These are phyloP conservation scores for Strobilomyces dryophilus DNA, from an alignment of 768 basidiomycete species.

Conservation along the genomic window DNA sequence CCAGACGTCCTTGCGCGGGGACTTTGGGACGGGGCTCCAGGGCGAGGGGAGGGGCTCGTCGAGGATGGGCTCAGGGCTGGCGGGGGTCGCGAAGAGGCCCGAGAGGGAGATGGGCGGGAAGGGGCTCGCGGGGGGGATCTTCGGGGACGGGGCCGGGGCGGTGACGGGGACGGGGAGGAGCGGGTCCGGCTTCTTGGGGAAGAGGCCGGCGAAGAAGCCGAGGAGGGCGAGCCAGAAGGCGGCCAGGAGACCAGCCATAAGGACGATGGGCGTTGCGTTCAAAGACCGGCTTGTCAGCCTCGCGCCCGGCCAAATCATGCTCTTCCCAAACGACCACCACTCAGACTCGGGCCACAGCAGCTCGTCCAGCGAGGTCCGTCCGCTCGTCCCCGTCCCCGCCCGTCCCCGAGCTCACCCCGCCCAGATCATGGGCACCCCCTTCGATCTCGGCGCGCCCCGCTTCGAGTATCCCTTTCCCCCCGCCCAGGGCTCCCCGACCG, in stretches of 20 bases:
- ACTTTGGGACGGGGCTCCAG: slow-evolving; percentile 25
- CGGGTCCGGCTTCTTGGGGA: slow-evolving; percentile 8
- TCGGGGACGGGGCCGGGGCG: background rate
- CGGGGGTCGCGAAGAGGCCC: slow-evolving; percentile 15
- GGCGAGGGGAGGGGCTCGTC: slow-evolving; percentile 24
- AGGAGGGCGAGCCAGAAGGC: slow-evolving; percentile 16
- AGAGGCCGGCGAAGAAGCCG: slow-evolving; percentile 9
- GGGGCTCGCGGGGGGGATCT: slow-evolving; percentile 8
- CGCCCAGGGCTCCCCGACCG: slow-evolving; percentile 27
- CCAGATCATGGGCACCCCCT: slow-evolving; percentile 32
- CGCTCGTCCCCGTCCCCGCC: background rate
- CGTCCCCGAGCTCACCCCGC: no score
- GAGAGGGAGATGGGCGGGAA: slow-evolving; percentile 20
- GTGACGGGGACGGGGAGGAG: slow-evolving; percentile 19
- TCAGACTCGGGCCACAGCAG: slow-evolving; percentile 30
- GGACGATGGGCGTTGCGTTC: background rate
- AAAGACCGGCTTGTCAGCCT: no score
- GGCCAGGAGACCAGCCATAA: slow-evolving; percentile 1
- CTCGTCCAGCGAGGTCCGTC: slow-evolving; percentile 31
- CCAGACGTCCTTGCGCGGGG: slow-evolving; percentile 16
- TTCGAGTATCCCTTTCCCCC: slow-evolving; percentile 33
- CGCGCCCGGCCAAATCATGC: slow-evolving; percentile 15
- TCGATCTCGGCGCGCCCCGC: slow-evolving; percentile 31
- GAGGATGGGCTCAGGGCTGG: no score
- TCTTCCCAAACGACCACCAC: slow-evolving; percentile 17